Base-by-base conservation (phyloP, 2,329 filamentous ascomycete genomes). In the Tolypocladium guangdongense region DNA sequence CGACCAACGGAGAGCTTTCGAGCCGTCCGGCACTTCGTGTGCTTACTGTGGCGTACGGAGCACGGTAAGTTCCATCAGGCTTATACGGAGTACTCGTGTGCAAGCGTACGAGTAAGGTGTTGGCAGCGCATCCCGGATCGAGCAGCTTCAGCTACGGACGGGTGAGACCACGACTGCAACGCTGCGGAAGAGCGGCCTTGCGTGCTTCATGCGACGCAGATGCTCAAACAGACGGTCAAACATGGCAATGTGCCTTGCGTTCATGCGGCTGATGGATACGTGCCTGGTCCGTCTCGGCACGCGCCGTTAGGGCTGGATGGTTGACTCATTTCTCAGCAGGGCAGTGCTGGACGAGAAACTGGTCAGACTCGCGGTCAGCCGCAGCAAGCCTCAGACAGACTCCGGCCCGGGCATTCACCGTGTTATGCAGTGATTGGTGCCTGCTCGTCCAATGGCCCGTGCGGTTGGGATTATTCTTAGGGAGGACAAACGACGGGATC, bases 251-350 rank as follows among this genome's bases (percentile, higher is more conserved):
- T 20, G 48, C 49, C 49, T 32, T 24, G 39, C 8, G 39, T 20
- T 36, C 6, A 20, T 39, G 33, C 33, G 51, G 32, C 24, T 35
- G 32, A 33, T 27, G 22, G 30, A 32, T 30, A 32, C 24, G 39
- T 33, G 50, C 38, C 39, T 52, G 51, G 27, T 32, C 49, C 48
- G 35, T 54, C 47, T 55, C 53, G 41, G 55, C 47, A 54, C 54
- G 54, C 54, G 48, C 54, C 51, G 49, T 50, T 46, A 39, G 46
- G 43, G 39, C 41, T 54, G 49, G 30, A 22, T 24, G 24, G 38
- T 35, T 43, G n/a, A 16, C 24, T 1, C 24, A 5, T n/a, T 30
- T 46, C 43, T 32, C 43, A 30, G 16, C 27, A 46, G 8, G 24
- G 27, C 43, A 32, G 43, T 46, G 43, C 4, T 32, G n/a, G n/a